Base-by-base conservation (phyloP, 148 eudicot genomes). In the Fagopyrum esculentum region DNA sequence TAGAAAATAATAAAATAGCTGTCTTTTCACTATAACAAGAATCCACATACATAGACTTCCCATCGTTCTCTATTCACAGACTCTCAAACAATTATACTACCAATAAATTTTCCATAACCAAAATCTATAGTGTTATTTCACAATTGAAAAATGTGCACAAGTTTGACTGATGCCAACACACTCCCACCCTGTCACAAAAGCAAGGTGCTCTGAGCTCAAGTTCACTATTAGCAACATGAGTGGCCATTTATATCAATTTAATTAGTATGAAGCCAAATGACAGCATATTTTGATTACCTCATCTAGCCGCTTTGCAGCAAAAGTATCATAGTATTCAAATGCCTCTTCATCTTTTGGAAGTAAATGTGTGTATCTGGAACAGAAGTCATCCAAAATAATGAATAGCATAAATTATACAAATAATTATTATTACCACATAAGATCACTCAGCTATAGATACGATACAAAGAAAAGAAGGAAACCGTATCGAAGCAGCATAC, bases 271-370 rank as follows among this genome's bases (percentile, higher is more conserved):
- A 5, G 46, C 71, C 71, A 35, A 40, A 64, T 2, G 11, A 71
- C 15, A 71, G 35, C 2, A 17, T n/a, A 59, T 40, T 35, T 35
- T 9, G 22, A 75, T 63, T 81, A 96, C 99, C 99, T 96, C 99
- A 69, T 96, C 95, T 74, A 96, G 89, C 73, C 97, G 91, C 81
- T 84, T 90, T n/a, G 86, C 81, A 68, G 91, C 83, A 76, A 89
- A 82, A 2, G 84, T 79, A 79, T 73, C 87, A 79, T 89, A 89
- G 69, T 81, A 88, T 82, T 92, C 97, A 77, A 92, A 83, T 12
- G 98, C 97, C 51, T 92, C 95, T 61, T 89, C 98, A 45, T 92
- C 97, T 87, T 87, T 92, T 35, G 98, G 98, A 84, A 92, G 91
- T 82, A 96, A 81, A 85, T 96, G 99, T 13, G 86, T 83, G 85